Evolutionary conservation across 805 yeast genomes (phyloP).

Genomic region (Clavispora phyllophila): DNA sequence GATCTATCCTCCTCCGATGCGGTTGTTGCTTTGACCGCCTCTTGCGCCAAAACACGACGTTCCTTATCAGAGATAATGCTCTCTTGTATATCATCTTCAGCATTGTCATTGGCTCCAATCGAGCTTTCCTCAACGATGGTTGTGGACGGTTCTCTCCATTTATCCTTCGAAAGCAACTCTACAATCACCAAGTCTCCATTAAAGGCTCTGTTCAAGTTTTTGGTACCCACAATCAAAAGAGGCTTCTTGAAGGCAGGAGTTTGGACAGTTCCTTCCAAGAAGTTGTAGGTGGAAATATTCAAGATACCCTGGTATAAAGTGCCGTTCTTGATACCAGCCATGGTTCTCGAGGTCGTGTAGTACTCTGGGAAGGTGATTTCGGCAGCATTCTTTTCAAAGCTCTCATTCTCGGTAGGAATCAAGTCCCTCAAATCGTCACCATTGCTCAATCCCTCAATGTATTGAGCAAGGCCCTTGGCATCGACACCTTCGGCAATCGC

Average conservation of each 20-base stretch:
- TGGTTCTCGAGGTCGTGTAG: constrained; percentile 71
- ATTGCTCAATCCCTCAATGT: constrained; percentile 65
- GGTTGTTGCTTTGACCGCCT: constrained; percentile 60
- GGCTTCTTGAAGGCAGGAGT: constrained; percentile 76
- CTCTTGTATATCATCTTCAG: constrained; percentile 51
- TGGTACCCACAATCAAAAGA: constrained; percentile 73
- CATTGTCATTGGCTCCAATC: constrained; percentile 54
- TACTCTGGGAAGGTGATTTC: constrained; percentile 72
- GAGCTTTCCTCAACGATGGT: constrained; percentile 73
- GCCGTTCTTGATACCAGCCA: constrained; percentile 89
- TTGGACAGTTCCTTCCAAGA: constrained; percentile 78
- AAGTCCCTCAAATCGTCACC: constrained; percentile 72
- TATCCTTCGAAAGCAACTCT: constrained; percentile 75
- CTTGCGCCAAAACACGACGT: constrained; percentile 66
- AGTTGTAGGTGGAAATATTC: constrained; percentile 78
- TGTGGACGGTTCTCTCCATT: constrained; percentile 85
- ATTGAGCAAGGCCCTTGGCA: constrained; percentile 60
- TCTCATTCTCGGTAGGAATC: constrained; percentile 53
- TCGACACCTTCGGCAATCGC: constrained; percentile 51
- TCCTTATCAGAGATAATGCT: constrained; percentile 61
- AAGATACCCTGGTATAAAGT: constrained; percentile 82
- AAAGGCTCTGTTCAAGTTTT: constrained; percentile 83
- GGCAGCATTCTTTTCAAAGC: constrained; percentile 30
- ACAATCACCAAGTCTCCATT: constrained; percentile 90
- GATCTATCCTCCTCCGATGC: constrained; percentile 39